A percentile compares a stretch with the other conserved stretches of the same genome.
phyloP scores from a whole-genome alignment of 305 asterid genomes.

The Galium porrigens region DNA sequence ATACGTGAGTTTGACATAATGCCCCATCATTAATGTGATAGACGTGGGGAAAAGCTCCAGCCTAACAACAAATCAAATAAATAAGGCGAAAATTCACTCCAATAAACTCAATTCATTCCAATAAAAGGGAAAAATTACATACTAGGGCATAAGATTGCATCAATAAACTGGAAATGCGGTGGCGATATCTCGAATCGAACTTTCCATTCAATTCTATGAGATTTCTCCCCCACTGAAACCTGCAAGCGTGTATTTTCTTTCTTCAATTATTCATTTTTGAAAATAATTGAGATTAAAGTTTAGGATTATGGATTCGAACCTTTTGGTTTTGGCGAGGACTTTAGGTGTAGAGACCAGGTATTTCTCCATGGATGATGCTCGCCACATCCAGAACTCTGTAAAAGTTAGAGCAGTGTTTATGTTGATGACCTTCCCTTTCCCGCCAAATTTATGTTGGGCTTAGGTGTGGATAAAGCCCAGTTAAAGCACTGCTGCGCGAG shows the following conservation, averaged over 20 bases:
- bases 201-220: slow-evolving; percentile 54
- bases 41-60: slow-evolving; percentile 50
- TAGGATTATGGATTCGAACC: slow-evolving; percentile 18
- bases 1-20: slow-evolving; percentile 62
- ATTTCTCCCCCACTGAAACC: slow-evolving; percentile 57
- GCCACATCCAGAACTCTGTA: not conserved
- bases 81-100: not conserved
- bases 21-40: slow-evolving; percentile 53
- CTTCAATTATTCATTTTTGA: not conserved
- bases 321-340: slow-evolving; percentile 19
- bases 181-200: slow-evolving; percentile 43
- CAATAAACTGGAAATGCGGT: slow-evolving; percentile 31
- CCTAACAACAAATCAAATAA: slow-evolving; percentile 22
- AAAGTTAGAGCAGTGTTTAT: not conserved
- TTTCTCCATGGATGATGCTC: slow-evolving; percentile 33
- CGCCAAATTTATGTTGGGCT: slow-evolving; percentile 1
- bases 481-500: not conserved
- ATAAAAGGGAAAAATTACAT: not conserved
- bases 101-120: not conserved
- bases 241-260: slow-evolving; percentile 14
- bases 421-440: not conserved
- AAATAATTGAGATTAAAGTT: not conserved
- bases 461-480: not conserved
- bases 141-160: slow-evolving; percentile 67
- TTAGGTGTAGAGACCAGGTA: slow-evolving; percentile 30